Base-by-base conservation (phyloP, 164 flowering plant genomes). In the Kalanchoe fedtschenkoi region DNA sequence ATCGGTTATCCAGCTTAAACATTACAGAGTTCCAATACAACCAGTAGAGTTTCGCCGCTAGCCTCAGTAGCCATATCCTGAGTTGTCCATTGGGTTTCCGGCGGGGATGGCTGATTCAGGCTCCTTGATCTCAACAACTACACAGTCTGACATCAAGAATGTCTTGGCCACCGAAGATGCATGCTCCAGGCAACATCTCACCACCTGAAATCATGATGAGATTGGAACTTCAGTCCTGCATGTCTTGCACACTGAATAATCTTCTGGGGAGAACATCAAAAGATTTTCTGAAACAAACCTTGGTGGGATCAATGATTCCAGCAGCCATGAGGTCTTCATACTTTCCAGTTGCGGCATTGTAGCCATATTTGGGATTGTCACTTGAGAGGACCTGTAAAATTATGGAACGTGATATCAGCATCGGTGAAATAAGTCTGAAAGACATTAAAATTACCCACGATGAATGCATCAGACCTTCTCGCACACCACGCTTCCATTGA, bases 271-370 rank as follows among this genome's bases (percentile, higher is more conserved):
- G 28, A 17, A 30, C 35, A 13, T 1, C 46, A 8, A 13, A n/a
- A n/a, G n/a, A 3, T 39, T 39, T 11, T 39, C 4, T 24, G 6
- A 13, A 15, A 66, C 71, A 64, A 41, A 88, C 99, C 87, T 95
- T 95, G 1, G 99, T 91, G 4, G 99, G 98, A 70, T 92, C 97
- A 65, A 92, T 89, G 0, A 92, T 92, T 57, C 98, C 97, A 62
- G 88, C 96, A 62, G 91, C 81, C 97, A 92, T 92, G 24, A 92
- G 64, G 75, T 92, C 97, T 69, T 89, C 97, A 60, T 89, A 92
- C 1, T 82, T 76, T 15, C 97, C 98, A 15, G 96, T 92, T 10
- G 98, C 97, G 41, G 98, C 97, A 80, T 92, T 89, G 71, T 83
- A 91, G 34, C 97, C 99, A 65, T 70, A 89, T 64, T 71, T 88